Percentiles rank a stretch among this genome's conserved stretches.
phyloP scores from a whole-genome alignment of 371 early-diverging fungal genomes.

The Amoeboaphelidium protococcarum region DNA sequence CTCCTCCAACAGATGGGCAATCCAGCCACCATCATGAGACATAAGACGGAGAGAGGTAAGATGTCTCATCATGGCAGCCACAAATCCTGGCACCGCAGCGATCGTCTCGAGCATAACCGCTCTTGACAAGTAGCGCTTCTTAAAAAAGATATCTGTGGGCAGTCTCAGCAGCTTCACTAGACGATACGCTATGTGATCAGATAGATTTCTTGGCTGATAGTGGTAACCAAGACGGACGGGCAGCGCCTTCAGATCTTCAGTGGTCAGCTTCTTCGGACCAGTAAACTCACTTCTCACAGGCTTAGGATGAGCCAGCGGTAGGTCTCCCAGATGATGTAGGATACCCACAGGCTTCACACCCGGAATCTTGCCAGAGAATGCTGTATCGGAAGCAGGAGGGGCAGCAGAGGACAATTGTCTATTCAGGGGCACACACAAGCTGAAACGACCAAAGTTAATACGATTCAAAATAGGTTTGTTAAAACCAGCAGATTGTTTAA shows the following conservation, averaged over 20 bases:
- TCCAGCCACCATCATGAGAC: constrained; percentile 65
- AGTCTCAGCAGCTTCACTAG: constrained; percentile 35
- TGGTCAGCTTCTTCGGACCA: constrained; percentile 14
- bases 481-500: too few relatives aligned
- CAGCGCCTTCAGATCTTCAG: constrained; percentile 27
- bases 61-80: constrained; percentile 62
- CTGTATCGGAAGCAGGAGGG: too few relatives aligned
- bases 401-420: too few relatives aligned
- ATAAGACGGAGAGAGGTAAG: constrained; percentile 50
- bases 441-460: too few relatives aligned
- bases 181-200: constrained; percentile 35
- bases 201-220: constrained; percentile 21
- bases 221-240: constrained; percentile 33
- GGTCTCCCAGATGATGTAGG: too few relatives aligned
- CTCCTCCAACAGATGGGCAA: constrained; percentile 52
- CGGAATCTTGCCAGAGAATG: too few relatives aligned
- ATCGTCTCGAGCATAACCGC: constrained; percentile 61
- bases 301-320: constrained; percentile 13
- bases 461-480: too few relatives aligned
- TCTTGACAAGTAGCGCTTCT: constrained; percentile 46
- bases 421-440: too few relatives aligned
- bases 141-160: constrained; percentile 48
- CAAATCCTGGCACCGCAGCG: constrained; percentile 79
- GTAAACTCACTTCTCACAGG: constrained; percentile 44
- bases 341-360: too few relatives aligned